A percentile compares a stretch with the other conserved stretches of the same genome.
phyloP scores from a whole-genome alignment of 225 moss, liverwort and hornwort species.

The Polytrichum commune region DNA sequence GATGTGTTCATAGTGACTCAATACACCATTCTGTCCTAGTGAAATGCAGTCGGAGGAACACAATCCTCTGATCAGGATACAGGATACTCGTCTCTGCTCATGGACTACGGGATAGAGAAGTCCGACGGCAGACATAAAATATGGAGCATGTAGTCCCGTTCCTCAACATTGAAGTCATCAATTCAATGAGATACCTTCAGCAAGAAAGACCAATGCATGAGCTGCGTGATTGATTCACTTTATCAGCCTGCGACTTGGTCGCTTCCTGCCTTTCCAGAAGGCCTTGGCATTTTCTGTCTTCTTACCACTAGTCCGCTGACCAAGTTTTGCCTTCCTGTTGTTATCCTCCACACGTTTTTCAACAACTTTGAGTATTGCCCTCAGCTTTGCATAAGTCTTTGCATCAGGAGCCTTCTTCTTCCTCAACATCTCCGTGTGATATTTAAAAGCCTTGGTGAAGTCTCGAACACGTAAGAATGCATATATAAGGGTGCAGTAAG shows the following conservation, averaged over 20 bases:
- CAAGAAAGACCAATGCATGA: too few species aligned
- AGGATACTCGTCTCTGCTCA: too few species aligned
- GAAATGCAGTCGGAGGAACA: too few species aligned
- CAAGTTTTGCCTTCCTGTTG: conserved; percentile 47
- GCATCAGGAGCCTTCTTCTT: conserved; percentile 54
- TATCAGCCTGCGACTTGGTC: conserved; percentile 13
- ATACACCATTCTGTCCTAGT: too few species aligned
- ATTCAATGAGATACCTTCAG: too few species aligned
- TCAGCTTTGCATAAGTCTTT: conserved; percentile 70
- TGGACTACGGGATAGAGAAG: too few species aligned
- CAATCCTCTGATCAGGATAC: too few species aligned
- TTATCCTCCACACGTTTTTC: conserved; percentile 48
- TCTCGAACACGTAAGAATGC: conserved; percentile 72
- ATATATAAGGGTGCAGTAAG: conserved; percentile 86
- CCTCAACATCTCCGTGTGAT: conserved; percentile 69
- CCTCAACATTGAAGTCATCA: too few species aligned
- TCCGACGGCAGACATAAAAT: too few species aligned
- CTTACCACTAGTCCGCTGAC: conserved; percentile 21
- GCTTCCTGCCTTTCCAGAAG: conserved; percentile 52
- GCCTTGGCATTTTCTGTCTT: conserved; percentile 52
- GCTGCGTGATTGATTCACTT: background rate
- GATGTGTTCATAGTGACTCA: too few species aligned
- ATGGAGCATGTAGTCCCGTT: too few species aligned
- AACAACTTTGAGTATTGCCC: conserved; percentile 59
- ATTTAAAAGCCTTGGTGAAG: conserved; percentile 71